Evolutionary conservation across 768 basidiomycete genomes (phyloP), one percentile per base, ranked within the genome.

Genomic region (Auricularia sp.): DNA sequence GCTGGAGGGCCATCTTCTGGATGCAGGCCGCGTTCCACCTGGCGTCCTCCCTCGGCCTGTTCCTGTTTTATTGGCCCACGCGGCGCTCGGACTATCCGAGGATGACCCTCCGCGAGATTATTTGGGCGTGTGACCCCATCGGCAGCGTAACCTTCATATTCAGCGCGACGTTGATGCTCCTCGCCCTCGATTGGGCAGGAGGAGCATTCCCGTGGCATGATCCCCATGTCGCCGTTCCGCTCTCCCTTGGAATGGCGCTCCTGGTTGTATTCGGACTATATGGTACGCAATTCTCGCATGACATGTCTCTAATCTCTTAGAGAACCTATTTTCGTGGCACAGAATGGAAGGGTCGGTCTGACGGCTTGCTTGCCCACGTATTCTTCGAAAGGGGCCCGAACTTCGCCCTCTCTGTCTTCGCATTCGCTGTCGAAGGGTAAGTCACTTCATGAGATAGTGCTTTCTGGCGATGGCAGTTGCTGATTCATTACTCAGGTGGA

Each of bases 1-100:
- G 62, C 8, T 66, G 65, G 65, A 3, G 65, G 35, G 54, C 64
- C 36, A 66, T 66, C 51, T 66, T 63, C 63, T 66, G 65, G 65
- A 64, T 64, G 63, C 63, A 64, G 36, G 51, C 47, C 6, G 63
- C 63, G 21, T 64, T 64, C 63, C 63, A 64, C 51, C 47, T 54
- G 13, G 51, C 54, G 47, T 21, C 47, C 1, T 47, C 63, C 8
- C 54, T 64, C 34, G 63, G 63, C 18, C 54, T 64, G 47, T 54
- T 64, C 24, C 24, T 39, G 3, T 64, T 63, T 21, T 58, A 62
- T 63, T 58, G 33, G 37, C 63, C 56, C n/a, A 21, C 56, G 6
- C 51, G 51, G 2, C 51, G 36, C 24, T 51, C 47, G 47, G 56
- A 51, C 62, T 51, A 62, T 54, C 54, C 65, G 24, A 42, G 62